These are phyloP conservation scores for Pelargonium citronellum DNA, from an alignment of 441 rosid genomes.

Conservation along the genomic window DNA sequence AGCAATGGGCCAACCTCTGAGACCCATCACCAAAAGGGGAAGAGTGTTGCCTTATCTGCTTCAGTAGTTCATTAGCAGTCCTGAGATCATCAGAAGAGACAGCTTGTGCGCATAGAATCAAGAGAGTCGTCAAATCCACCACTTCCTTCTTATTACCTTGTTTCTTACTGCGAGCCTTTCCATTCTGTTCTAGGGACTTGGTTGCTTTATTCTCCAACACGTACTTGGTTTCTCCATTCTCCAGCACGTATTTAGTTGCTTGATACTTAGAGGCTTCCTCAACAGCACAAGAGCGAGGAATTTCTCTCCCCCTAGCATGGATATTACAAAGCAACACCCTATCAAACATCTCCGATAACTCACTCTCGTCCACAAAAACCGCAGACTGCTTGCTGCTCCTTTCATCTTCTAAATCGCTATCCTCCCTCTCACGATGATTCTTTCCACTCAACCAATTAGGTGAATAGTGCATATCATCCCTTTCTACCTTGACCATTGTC, in stretches of 20 bases:
- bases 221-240: conserved; percentile 5
- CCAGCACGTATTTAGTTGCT: not conserved
- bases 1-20: conserved; percentile 30
- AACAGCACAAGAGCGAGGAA: not conserved
- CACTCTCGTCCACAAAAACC: conserved; percentile 16
- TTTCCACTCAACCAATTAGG: conserved; percentile 17
- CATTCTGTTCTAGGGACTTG: not conserved
- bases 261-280: conserved; percentile 7
- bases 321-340: conserved; percentile 21
- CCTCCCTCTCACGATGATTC: conserved; percentile 17
- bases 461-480: not conserved
- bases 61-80: conserved; percentile 22
- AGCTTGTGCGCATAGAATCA: conserved; percentile 48
- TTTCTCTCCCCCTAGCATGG: conserved; percentile 12
- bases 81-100: conserved; percentile 30
- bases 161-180: conserved; percentile 25
- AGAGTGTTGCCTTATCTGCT: conserved; percentile 28
- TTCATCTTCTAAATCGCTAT: conserved; percentile 16
- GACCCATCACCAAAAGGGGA: conserved; percentile 28
- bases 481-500: conserved; percentile 21
- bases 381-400: conserved; percentile 22
- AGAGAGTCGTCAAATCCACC: conserved; percentile 41
- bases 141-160: conserved; percentile 19
- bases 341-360: conserved; percentile 22
- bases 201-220: not conserved